Percentiles rank a stretch among this genome's conserved stretches.
Conservation (phyloP, 495 filamentous ascomycete species). For the Rostrohypoxylon terebratum region DNA sequence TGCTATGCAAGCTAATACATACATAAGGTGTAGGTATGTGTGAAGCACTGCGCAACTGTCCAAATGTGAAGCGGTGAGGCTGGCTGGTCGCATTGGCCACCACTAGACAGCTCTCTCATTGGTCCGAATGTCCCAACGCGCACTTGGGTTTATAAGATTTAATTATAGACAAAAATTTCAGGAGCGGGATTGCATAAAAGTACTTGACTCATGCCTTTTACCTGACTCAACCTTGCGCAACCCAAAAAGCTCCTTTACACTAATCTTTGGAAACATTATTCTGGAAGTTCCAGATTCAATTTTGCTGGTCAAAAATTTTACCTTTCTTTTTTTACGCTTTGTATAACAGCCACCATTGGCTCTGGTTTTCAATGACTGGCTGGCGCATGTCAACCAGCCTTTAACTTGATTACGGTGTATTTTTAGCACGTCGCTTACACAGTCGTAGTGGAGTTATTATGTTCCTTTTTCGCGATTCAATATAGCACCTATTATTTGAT, state of each 20-base stretch:
- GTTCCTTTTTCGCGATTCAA: background rate
- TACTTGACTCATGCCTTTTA: conserved; percentile 50
- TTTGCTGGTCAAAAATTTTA: conserved; percentile 23
- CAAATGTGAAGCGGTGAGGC: background rate
- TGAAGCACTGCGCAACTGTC: background rate
- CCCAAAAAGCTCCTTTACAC: conserved; percentile 47
- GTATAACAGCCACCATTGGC: background rate
- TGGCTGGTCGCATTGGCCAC: background rate
- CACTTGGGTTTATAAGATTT: background rate
- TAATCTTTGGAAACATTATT: conserved; percentile 47
- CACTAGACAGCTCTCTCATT: background rate
- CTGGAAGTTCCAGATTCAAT: conserved; percentile 45
- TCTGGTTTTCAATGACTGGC: too few relatives aligned
- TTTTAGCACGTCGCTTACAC: background rate
- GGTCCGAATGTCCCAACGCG: background rate
- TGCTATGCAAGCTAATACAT: too few relatives aligned
- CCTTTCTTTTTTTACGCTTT: background rate
- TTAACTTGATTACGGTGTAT: background rate
- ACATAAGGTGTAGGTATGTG: too few relatives aligned
- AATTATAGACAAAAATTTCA: conserved; percentile 13
- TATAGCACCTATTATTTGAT: background rate
- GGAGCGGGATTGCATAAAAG: conserved; percentile 48
- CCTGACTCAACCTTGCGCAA: conserved; percentile 48
- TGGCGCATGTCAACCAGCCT: background rate
- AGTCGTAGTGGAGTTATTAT: background rate